Conservation (phyloP, 768 basidiomycete genomes). For the Auricularia heimuer region DNA sequence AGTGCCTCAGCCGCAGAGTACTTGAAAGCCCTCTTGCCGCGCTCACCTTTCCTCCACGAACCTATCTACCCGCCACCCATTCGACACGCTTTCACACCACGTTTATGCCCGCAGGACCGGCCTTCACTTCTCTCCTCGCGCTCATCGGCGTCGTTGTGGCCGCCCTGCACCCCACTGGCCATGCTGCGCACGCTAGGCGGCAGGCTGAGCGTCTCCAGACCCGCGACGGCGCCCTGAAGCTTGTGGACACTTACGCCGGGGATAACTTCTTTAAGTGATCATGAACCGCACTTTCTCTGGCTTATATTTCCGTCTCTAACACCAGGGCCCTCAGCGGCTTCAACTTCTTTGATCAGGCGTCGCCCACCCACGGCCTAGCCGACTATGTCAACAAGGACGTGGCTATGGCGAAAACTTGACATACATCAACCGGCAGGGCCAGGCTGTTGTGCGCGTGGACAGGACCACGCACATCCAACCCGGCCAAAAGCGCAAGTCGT, state of each 20-base stretch:
- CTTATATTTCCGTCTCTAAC: not conserved
- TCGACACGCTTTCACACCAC: not conserved
- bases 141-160: not conserved
- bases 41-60: no score
- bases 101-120: not conserved
- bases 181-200: not conserved
- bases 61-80: no score
- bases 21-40: not conserved
- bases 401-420: conserved; percentile 8
- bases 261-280: conserved; percentile 9
- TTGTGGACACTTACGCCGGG: conserved; percentile 3
- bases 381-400: conserved; percentile 7
- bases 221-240: not conserved
- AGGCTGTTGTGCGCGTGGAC: conserved; percentile 8
- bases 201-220: not conserved
- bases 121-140: not conserved
- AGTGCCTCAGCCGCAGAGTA: conserved; percentile 1
- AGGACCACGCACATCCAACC: conserved; percentile 6
- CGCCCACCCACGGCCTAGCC: conserved; percentile 15
- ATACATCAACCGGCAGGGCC: conserved; percentile 7
- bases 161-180: not conserved
- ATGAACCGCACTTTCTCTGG: not conserved
- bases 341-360: not conserved
- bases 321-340: not conserved
- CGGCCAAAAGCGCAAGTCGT: conserved; percentile 6